Evolutionary conservation across 2,329 filamentous ascomycete species (phyloP).

Genomic region (Fusarium setosum): DNA sequence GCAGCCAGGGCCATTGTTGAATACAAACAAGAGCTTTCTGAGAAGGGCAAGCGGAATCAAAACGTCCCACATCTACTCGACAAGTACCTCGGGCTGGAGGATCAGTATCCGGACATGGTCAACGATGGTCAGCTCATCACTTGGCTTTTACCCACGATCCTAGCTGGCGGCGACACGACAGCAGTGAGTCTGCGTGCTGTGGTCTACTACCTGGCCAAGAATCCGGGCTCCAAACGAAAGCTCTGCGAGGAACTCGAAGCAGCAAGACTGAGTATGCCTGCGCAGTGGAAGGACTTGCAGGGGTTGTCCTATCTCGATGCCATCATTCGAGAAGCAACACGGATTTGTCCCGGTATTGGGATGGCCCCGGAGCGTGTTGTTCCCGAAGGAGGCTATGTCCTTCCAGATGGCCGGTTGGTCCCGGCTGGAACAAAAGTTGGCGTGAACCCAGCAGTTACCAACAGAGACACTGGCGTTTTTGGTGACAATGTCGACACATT

Average conservation of each 20-base stretch:
- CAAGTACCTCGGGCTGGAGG: slow-evolving; percentile 14
- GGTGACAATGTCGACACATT: background rate
- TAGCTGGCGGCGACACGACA: slow-evolving; percentile 49
- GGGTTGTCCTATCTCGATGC: background rate
- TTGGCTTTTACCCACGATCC: slow-evolving; percentile 44
- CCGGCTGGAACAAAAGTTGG: slow-evolving; percentile 2
- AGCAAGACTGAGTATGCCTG: background rate
- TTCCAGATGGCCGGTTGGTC: background rate
- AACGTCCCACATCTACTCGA: slow-evolving; percentile 15
- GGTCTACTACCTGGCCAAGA: slow-evolving; percentile 50
- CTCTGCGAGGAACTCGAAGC: slow-evolving; percentile 11
- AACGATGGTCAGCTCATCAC: slow-evolving; percentile 38
- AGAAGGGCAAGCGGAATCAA: background rate
- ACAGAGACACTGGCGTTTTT: background rate
- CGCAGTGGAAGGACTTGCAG: background rate
- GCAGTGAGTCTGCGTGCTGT: slow-evolving; percentile 46
- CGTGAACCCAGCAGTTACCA: background rate
- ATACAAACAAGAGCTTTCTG: background rate
- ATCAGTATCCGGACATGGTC: slow-evolving; percentile 12
- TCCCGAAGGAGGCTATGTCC: background rate
- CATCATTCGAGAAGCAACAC: background rate
- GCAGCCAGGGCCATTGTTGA: background rate
- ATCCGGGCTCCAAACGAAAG: slow-evolving; percentile 20
- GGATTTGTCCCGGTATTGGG: background rate
- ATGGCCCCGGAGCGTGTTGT: background rate